These are phyloP conservation scores for Artemisia annua DNA, from an alignment of 129 eudicot species.

Conservation along the genomic window DNA sequence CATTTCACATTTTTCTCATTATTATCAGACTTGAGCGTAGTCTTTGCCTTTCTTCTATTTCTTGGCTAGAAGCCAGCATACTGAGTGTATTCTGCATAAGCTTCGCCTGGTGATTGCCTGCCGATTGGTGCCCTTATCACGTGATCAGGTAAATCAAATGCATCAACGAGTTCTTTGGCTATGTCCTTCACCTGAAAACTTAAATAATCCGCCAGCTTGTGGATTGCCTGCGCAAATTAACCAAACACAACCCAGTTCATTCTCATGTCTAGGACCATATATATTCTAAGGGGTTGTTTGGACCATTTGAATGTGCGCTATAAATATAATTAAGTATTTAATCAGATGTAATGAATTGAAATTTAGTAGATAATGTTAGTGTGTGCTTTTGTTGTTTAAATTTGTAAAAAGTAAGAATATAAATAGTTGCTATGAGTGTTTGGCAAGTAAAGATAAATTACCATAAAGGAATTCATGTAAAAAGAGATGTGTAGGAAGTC, in stretches of 20 bases:
- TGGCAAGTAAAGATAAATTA: too few species aligned
- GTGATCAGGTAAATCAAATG: conserved; percentile 87
- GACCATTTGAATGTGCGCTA: neutral
- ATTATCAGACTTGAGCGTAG: conserved; percentile 11
- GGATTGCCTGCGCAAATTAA: conserved; percentile 68
- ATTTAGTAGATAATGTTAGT: too few species aligned
- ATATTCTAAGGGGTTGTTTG: neutral
- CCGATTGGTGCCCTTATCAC: conserved; percentile 91
- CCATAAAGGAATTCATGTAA: too few species aligned
- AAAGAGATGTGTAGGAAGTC: too few species aligned
- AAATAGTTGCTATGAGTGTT: too few species aligned
- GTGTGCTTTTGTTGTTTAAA: too few species aligned
- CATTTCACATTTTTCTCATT: conserved; percentile 21
- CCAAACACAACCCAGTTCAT: neutral
- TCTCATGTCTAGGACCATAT: neutral
- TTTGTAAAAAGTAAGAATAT: too few species aligned
- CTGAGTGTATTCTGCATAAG: conserved; percentile 79
- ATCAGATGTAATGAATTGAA: too few species aligned
- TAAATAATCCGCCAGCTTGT: conserved; percentile 80
- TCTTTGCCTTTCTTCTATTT: conserved; percentile 1
- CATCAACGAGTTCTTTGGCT: conserved; percentile 92
- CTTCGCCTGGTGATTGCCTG: conserved; percentile 66
- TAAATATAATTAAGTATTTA: too few species aligned
- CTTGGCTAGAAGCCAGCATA: conserved; percentile 58
- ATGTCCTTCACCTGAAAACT: conserved; percentile 89